Base-by-base conservation (phyloP, 768 basidiomycete genomes). In the Pholiota conissans region DNA sequence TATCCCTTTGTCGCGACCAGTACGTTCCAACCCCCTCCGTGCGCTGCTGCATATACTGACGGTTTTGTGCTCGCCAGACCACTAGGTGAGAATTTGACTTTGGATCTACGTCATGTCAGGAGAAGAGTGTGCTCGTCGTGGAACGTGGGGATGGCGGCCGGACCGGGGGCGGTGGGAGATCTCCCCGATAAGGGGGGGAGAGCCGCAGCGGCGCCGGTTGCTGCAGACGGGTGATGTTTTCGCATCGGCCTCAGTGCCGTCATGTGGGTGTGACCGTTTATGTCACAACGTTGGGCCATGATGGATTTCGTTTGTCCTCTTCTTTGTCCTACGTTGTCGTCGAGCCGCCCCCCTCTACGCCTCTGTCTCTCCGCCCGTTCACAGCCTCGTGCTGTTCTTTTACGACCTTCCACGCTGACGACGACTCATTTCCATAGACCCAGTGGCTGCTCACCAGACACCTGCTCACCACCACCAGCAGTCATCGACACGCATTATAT, bases 341-440 rank as follows among this genome's bases (percentile, higher is more conserved):
- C 73, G 74, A 73, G 73, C 71, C 69, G 74, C 67, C 72, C 66
- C 63, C 71, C 71, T 66, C 74, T 60, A 63, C 72, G 71, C 63
- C 71, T 59, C 60, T 64, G 52, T 63, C 61, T 58, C 66, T 64
- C 65, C 47, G 57, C 65, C 45, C 61, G 63, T 45, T 61, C 64
- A 56, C 62, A 65, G 67, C 70, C 58, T 52, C 50, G 55, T 40
- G 34, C 48, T 37, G 30, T 37, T 67, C 63, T 65, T 62, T 78
- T 71, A 77, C 80, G 79, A 79, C 74, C 65, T 55, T 30, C 67
- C 60, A 76, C 76, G 77, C 77, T 79, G 70, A 79, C 77, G 71
- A 76, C 74, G 68, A 67, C 68, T 65, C 62, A 61, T 63, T 65
- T 67, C 61, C 61, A 59, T 61, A 64, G 66, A 63, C 61, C 62